A percentile compares a stretch with the other conserved stretches of the same genome.
phyloP scores from a whole-genome alignment of 768 basidiomycete genomes.

The Kwoniella sp. region DNA sequence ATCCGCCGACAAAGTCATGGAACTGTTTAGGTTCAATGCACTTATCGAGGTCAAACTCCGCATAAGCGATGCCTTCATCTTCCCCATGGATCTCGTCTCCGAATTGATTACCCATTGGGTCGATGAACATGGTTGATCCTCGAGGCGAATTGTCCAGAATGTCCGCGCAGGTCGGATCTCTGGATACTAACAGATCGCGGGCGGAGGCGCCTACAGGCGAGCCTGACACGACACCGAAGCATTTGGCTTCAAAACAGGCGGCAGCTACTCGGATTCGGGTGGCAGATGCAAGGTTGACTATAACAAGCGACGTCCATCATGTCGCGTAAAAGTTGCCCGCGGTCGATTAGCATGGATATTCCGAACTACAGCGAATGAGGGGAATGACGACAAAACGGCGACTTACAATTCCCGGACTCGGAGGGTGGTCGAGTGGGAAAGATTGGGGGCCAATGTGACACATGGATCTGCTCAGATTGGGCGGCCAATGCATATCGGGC shows the following conservation, averaged over 20 bases:
- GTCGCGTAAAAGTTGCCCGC: too few relatives aligned
- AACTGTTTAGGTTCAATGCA: not conserved
- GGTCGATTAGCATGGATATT: too few relatives aligned
- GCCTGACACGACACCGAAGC: not conserved
- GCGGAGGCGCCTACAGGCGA: not conserved
- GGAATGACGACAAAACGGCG: too few relatives aligned
- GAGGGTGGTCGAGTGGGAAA: not conserved
- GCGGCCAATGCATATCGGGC: not conserved
- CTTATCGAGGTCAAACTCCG: not conserved
- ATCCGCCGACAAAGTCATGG: not conserved
- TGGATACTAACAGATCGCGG: not conserved
- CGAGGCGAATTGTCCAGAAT: not conserved
- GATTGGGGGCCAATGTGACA: not conserved
- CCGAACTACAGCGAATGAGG: too few relatives aligned
- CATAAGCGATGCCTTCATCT: not conserved
- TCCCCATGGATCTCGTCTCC: not conserved
- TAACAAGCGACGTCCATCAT: too few relatives aligned
- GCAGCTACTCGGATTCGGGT: not conserved
- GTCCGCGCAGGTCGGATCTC: not conserved
- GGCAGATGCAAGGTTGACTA: not conserved
- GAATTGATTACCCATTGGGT: not conserved
- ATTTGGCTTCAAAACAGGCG: not conserved
- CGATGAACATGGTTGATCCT: not conserved
- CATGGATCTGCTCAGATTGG: not conserved
- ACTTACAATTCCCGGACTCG: not conserved